Base-by-base conservation (phyloP, 306 rosid genomes). In the Purshia tridentata region DNA sequence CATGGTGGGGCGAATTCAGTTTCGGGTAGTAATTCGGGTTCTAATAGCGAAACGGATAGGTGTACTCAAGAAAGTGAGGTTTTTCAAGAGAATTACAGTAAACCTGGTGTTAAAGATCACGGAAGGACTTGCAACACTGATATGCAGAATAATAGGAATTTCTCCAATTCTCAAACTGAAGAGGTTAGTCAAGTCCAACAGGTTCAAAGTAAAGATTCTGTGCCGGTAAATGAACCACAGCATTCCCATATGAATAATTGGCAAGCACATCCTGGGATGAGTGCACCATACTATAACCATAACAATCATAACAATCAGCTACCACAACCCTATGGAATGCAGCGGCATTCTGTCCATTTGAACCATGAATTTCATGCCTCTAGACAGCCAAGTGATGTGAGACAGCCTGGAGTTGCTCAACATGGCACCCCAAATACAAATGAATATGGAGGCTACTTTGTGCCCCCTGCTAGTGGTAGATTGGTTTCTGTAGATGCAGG, bases 1-100 rank as follows among this genome's bases (percentile, higher is more conserved):
- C 97, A 94, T 81, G 99, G 99, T 0, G 62, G 80, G 29, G 80
- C 39, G 22, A 50, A 16, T 3, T 44, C 70, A 19, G 19, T 19
- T 50, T 67, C n/a, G 1, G 61, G 67, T 19, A 15, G 67, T 76
- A 46, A 40, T 69, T 48, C 51, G 35, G 62, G 41, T 49, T 18
- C 9, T 4, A 70, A 46, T 47, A 4, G 14, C 39, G 84, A 68
- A 59, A 46, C 70, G 0, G 65, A 41, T 12, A 47, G 41, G 72
- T n/a, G n/a, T 56, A 40, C 8, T 51, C 59, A 42, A 15, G 78
- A 72, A 44, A 64, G 67, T 70, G 19, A 70, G 37, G 55, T 37
- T 13, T 47, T 62, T 53, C 76, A 61, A 49, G 40, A 9, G 39
- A 14, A 50, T 50, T 12, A 15, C 14, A 4, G 39, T 23, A 57